Base-by-base conservation (phyloP, 2,329 filamentous ascomycete genomes). In the Nannizziopsis barbatae region DNA sequence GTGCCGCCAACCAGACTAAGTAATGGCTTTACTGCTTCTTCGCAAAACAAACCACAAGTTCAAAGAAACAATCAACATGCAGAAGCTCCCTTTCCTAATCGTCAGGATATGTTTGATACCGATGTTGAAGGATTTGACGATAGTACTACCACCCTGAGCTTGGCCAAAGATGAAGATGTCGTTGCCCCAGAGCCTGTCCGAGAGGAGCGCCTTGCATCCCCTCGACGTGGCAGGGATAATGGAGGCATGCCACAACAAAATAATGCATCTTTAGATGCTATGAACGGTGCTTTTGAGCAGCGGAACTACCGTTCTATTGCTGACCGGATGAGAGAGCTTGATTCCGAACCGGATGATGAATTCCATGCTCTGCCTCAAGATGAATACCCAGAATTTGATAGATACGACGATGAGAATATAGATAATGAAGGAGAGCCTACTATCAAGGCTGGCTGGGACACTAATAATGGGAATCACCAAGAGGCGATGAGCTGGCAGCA, bases 111-210 rank as follows among this genome's bases (percentile, higher is more conserved):
- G 51, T 70, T 70, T 52, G 67, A 70, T 51, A 70, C 67, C 4
- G 67, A 70, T 52, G 65, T 69, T 7, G 67, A 70, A 50, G 66
- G 62, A 9, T 56, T 68, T 8, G 67, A 70, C 57, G 67, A 70
- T 52, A 69, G 67, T 2, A 69, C 67, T 5, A 62, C 68, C 55
- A 62, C 60, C 15, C 64, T 62, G 17, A 68, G 70, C 58, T 50
- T 71, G 48, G 52, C 66, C 46, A 62, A 58, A 27, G 56, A 53
- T 47, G 63, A 66, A 36, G 62, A 65, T 43, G 50, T 50, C 42
- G 57, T 45, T 52, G 49, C 8, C 47, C 47, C 20, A n/a, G 30
- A 11, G 12, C 37, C 39, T 7, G 14, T 14, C 3, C 37, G 15
- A 32, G 38, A 47, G 18, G 45, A 42, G 37, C 45, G 45, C 2